These are phyloP conservation scores for Neurospora sp. DNA, from an alignment of 495 filamentous ascomycete species.

Conservation along the genomic window DNA sequence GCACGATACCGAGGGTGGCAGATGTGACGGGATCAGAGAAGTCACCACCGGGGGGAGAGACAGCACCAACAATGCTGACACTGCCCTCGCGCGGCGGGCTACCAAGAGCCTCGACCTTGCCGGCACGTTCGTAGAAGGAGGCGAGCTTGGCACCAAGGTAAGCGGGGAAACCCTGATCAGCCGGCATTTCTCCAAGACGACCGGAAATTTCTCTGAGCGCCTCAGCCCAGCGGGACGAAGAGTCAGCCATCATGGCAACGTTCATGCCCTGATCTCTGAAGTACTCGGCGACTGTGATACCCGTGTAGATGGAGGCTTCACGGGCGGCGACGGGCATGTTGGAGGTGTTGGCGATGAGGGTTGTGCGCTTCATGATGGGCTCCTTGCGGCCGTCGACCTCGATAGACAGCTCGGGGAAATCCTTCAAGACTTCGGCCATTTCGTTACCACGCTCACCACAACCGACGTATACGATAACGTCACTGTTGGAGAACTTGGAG, in stretches of 20 bases:
- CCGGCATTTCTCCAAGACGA: slow-evolving; percentile 98
- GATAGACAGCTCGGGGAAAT: slow-evolving; percentile 95
- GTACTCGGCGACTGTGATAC: slow-evolving; percentile 96
- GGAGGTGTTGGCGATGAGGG: slow-evolving; percentile 96
- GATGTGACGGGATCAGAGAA: slow-evolving; percentile 98
- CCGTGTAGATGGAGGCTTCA: slow-evolving; percentile 98
- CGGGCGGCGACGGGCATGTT: slow-evolving; percentile 99
- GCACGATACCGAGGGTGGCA: slow-evolving; percentile 91
- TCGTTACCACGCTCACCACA: slow-evolving; percentile 98
- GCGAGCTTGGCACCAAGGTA: slow-evolving; percentile 95
- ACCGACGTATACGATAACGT: slow-evolving; percentile 97
- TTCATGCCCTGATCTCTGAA: slow-evolving; percentile 97
- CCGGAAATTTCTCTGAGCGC: slow-evolving; percentile 97
- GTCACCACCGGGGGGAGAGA: slow-evolving; percentile 95
- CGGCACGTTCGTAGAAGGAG: slow-evolving; percentile 98
- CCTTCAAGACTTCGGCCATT: slow-evolving; percentile 99
- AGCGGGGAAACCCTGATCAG: slow-evolving; percentile 97
- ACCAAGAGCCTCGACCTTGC: slow-evolving; percentile 73
- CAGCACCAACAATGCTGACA: slow-evolving; percentile 95
- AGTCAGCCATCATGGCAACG: slow-evolving; percentile 99
- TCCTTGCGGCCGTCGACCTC: slow-evolving; percentile 85
- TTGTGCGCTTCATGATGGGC: slow-evolving; percentile 99
- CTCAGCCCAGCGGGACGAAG: slow-evolving; percentile 96
- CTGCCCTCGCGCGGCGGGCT: slow-evolving; percentile 80
- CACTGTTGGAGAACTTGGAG: slow-evolving; percentile 99